Evolutionary conservation across 371 early-diverging fungal genomes (phyloP).

Genomic region (Mucor piriformis): DNA sequence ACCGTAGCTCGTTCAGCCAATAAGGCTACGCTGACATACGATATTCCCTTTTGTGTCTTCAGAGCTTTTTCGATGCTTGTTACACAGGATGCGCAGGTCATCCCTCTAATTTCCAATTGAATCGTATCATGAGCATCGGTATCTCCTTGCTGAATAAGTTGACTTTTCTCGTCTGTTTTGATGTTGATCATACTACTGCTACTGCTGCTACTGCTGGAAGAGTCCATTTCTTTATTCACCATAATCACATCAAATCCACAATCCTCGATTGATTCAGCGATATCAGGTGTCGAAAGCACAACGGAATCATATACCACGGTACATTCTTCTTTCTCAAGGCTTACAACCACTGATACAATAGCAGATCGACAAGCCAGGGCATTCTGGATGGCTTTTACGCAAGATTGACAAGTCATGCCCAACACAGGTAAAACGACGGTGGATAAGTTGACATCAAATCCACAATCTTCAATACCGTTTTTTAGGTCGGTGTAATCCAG

Average conservation of each 20-base stretch:
- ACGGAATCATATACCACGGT: constrained; percentile 27
- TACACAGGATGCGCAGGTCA: constrained; percentile 91
- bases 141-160: not conserved
- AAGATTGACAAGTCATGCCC: constrained; percentile 90
- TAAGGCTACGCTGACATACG: constrained; percentile 39
- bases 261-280: constrained; percentile 41
- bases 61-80: constrained; percentile 74
- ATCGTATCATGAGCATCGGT: constrained; percentile 62
- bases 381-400: constrained; percentile 69
- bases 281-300: constrained; percentile 22
- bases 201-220: constrained; percentile 44
- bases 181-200: not conserved
- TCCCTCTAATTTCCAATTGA: constrained; percentile 53
- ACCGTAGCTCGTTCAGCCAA: constrained; percentile 78
- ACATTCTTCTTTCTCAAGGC: constrained; percentile 53
- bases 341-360: constrained; percentile 31
- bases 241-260: constrained; percentile 35
- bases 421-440: constrained; percentile 51
- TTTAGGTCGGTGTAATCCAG: constrained; percentile 11
- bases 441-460: constrained; percentile 28
- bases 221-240: constrained; percentile 69
- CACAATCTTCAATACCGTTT: constrained; percentile 43
- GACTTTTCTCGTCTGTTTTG: constrained; percentile 42
- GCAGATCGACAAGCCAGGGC: constrained; percentile 28
- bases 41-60: constrained; percentile 55